phyloP scores from a whole-genome alignment of 345 rosid species.

The Populus tremula region DNA sequence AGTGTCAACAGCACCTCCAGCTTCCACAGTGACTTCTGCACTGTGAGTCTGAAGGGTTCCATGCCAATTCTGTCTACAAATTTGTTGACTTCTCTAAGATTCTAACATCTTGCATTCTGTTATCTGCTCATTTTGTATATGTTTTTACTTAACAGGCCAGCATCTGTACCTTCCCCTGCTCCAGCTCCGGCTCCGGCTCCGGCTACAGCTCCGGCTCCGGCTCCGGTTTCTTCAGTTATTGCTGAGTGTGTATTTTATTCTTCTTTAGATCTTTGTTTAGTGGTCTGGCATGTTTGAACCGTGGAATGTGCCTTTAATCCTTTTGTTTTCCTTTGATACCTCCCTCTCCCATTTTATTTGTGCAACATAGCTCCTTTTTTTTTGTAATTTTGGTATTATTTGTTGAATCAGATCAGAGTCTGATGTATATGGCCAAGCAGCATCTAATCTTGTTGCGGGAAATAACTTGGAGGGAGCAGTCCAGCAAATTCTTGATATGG shows the following conservation, averaged over 20 bases:
- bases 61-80: neutral
- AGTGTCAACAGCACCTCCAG: conserved; percentile 39
- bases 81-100: neutral
- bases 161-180: conserved; percentile 28
- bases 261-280: neutral
- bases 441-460: conserved; percentile 86
- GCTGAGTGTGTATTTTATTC: conserved; percentile 22
- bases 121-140: neutral
- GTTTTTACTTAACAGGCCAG: conserved; percentile 30
- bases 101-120: neutral
- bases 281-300: neutral
- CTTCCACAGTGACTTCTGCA: conserved; percentile 39
- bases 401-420: conserved; percentile 46
- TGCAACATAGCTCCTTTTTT: neutral
- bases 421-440: conserved; percentile 73
- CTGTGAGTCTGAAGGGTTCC: conserved; percentile 35
- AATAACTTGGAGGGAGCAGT: conserved; percentile 69
- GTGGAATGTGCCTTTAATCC: neutral
- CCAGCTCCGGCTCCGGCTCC: conserved; percentile 26
- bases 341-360: neutral
- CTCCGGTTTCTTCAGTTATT: conserved; percentile 24
- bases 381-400: neutral
- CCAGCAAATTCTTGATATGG: conserved; percentile 95
- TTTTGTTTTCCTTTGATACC: neutral
- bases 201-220: conserved; percentile 21